phyloP scores from a whole-genome alignment of 2,329 filamentous ascomycete genomes.

The Nemania abortiva region DNA sequence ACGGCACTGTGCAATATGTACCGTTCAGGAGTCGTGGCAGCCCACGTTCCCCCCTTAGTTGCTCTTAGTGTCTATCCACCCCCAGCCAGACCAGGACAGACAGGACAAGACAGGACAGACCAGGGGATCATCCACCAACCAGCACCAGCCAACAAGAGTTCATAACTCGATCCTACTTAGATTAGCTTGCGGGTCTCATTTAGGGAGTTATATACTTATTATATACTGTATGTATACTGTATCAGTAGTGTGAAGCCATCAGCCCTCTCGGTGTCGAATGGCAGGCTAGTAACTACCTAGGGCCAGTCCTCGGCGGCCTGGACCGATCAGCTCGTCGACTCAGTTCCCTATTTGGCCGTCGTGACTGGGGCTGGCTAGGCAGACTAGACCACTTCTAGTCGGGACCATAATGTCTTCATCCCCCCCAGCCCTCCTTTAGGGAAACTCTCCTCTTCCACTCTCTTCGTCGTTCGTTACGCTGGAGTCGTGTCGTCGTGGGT shows the following conservation, averaged over 20 bases:
- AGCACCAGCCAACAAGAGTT: constrained; percentile 5
- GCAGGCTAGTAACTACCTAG: background rate
- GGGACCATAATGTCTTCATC: constrained; percentile 26
- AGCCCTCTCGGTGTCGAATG: constrained; percentile 18
- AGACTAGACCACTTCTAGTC: constrained; percentile 23
- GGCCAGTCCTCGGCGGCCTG: constrained; percentile 19
- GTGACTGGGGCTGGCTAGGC: constrained; percentile 5
- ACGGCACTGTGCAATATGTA: background rate
- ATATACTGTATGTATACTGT: background rate
- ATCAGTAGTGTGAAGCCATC: background rate
- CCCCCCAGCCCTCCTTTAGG: constrained; percentile 17
- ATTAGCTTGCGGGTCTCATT: constrained; percentile 11
- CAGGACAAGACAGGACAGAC: too few species aligned
- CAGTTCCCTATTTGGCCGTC: constrained; percentile 23
- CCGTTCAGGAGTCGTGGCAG: constrained; percentile 20
- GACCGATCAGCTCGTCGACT: constrained; percentile 19
- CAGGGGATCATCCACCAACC: background rate
- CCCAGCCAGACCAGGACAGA: constrained; percentile 5
- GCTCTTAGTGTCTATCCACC: background rate
- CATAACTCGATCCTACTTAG: constrained; percentile 3
- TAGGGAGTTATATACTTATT: background rate
- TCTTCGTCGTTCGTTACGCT: constrained; percentile 37
- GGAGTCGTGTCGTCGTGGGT: constrained; percentile 37
- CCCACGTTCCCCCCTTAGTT: background rate
- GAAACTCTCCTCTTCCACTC: constrained; percentile 20